Conservation (phyloP, 495 filamentous ascomycete genomes). For the Lophium mytilinum region DNA sequence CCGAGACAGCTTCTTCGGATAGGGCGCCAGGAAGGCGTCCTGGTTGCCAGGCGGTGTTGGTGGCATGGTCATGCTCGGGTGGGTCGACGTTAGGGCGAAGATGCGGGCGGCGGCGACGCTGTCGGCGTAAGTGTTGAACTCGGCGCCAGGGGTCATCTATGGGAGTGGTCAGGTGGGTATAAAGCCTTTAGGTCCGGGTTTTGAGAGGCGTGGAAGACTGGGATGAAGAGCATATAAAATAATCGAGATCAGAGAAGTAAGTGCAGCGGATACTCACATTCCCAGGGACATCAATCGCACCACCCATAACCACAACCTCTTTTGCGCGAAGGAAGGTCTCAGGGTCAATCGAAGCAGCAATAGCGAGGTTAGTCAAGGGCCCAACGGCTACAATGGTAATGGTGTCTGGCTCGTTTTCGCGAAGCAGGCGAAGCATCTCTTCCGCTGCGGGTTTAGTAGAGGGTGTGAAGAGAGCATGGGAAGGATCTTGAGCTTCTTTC, state of each 20-base stretch:
- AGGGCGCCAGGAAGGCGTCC: constrained; percentile 45
- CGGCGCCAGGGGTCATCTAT: constrained; percentile 43
- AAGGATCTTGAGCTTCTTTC: constrained; percentile 20
- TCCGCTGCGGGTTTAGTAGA: constrained; percentile 63
- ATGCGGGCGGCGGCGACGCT: constrained; percentile 69
- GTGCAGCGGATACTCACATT: constrained; percentile 47
- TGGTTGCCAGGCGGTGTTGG: constrained; percentile 34
- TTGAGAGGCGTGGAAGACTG: no score
- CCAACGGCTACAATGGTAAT: constrained; percentile 86
- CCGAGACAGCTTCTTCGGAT: constrained; percentile 56
- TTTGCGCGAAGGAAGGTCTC: constrained; percentile 81
- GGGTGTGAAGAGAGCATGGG: constrained; percentile 53
- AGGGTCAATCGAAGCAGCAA: constrained; percentile 77
- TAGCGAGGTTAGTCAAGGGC: constrained; percentile 81
- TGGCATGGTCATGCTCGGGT: constrained; percentile 63
- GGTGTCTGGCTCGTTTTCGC: constrained; percentile 68
- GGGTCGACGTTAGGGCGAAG: constrained; percentile 78
- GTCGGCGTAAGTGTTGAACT: constrained; percentile 45
- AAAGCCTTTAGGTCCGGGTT: no score
- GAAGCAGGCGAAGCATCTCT: constrained; percentile 77
- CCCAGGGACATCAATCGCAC: constrained; percentile 66
- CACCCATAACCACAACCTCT: constrained; percentile 95
- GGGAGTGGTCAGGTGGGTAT: background rate
- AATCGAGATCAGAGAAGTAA: no score
- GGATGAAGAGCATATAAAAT: no score